phyloP scores from a whole-genome alignment of 108 stramenopile species.

The Poteriospumella lacustris region DNA sequence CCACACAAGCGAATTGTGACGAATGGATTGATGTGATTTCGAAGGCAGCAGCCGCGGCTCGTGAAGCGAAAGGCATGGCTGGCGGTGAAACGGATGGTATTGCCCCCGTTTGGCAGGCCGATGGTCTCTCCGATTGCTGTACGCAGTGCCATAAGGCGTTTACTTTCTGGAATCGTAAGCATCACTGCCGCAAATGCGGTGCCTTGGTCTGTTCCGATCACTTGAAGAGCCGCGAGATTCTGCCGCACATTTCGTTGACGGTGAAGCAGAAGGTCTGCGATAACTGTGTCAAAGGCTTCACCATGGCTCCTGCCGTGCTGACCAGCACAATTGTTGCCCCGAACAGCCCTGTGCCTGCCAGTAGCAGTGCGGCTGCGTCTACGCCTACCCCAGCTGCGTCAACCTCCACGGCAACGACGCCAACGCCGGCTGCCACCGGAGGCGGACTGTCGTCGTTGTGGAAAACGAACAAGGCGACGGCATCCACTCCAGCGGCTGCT shows the following conservation, averaged over 20 bases:
- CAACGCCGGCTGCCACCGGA: too few species aligned
- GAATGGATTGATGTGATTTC: constrained; percentile 2
- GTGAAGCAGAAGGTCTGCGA: constrained; percentile 12
- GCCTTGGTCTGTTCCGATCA: constrained; percentile 4
- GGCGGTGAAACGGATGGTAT: background rate
- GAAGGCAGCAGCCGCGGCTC: background rate
- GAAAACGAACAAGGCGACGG: too few species aligned
- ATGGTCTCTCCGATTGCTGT: background rate
- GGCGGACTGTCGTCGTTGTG: too few species aligned
- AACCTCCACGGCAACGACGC: too few species aligned
- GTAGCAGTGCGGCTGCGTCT: too few species aligned
- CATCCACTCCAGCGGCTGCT: too few species aligned
- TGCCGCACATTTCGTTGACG: background rate
- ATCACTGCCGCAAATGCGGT: constrained; percentile 28
- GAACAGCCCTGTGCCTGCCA: too few species aligned
- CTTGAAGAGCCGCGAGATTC: background rate
- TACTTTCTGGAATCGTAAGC: constrained; percentile 13
- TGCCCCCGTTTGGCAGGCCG: constrained; percentile 1
- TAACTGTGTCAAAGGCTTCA: background rate
- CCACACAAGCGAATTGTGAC: background rate
- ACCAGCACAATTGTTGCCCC: too few species aligned
- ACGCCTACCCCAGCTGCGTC: too few species aligned
- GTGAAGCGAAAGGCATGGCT: background rate
- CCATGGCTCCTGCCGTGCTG: too few species aligned
- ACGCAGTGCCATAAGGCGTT: background rate